Conservation (phyloP, 75 land plant genomes). For the Azolla pinnata region DNA sequence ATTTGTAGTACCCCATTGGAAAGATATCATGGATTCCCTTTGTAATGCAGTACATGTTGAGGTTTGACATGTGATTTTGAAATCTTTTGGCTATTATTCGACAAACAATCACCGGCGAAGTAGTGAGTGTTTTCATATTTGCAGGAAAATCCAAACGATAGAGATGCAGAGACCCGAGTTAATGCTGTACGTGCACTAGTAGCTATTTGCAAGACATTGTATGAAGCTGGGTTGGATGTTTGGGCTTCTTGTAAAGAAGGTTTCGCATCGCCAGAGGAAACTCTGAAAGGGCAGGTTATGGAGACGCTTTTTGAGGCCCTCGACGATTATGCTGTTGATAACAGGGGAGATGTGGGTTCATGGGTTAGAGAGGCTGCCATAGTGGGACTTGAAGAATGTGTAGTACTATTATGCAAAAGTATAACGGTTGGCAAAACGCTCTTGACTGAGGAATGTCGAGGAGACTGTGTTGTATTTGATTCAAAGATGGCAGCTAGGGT, state of each 20-base stretch:
- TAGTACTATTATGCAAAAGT: slow-evolving; percentile 54
- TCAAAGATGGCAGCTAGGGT: slow-evolving; percentile 39
- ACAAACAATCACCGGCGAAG: background rate
- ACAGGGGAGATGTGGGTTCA: slow-evolving; percentile 98
- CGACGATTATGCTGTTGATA: slow-evolving; percentile 93
- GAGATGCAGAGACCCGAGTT: slow-evolving; percentile 96
- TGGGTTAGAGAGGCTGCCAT: slow-evolving; percentile 98
- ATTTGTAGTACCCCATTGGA: slow-evolving; percentile 53
- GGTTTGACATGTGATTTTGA: slow-evolving; percentile 44
- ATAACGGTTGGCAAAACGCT: background rate
- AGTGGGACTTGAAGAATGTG: slow-evolving; percentile 69
- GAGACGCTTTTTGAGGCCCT: slow-evolving; percentile 61
- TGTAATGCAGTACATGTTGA: slow-evolving; percentile 25
- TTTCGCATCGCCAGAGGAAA: slow-evolving; percentile 16
- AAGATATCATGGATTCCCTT: slow-evolving; percentile 47
- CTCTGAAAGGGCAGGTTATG: slow-evolving; percentile 65
- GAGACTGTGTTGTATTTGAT: slow-evolving; percentile 28
- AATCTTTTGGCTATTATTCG: background rate
- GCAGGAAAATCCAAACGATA: slow-evolving; percentile 81
- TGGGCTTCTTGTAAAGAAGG: slow-evolving; percentile 11
- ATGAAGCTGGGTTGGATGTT: slow-evolving; percentile 15
- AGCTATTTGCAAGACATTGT: slow-evolving; percentile 68
- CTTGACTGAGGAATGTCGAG: background rate
- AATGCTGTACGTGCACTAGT: slow-evolving; percentile 75
- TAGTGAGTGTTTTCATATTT: background rate